Evolutionary conservation across 345 rosid species (phyloP).

Genomic region (Syzygium aromaticum): DNA sequence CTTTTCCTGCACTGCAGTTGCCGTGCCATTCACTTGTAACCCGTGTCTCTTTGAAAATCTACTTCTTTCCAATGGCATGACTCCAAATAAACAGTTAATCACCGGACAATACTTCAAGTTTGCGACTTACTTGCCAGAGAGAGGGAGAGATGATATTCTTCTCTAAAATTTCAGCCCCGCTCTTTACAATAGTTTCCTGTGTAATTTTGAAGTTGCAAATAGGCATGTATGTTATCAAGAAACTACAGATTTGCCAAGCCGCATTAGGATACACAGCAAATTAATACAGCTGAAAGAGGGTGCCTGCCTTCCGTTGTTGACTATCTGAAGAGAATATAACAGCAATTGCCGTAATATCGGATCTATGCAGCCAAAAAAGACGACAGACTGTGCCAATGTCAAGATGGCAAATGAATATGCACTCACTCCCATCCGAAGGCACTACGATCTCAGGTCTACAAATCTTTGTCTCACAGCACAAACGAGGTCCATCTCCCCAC

Average conservation of each 20-base stretch:
- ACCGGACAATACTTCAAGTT: not conserved
- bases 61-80: not conserved
- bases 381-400: not conserved
- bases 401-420: not conserved
- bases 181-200: not conserved
- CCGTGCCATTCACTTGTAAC: not conserved
- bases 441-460: conserved; percentile 38
- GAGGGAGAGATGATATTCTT: not conserved
- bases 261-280: not conserved
- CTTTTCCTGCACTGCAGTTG: not conserved
- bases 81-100: not conserved
- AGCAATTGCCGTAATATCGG: not conserved
- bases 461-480: conserved; percentile 56
- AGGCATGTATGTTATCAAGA: not conserved
- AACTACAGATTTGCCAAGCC: not conserved
- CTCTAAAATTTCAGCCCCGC: not conserved
- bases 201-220: not conserved
- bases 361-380: not conserved
- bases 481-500: conserved; percentile 60
- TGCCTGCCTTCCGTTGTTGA: not conserved
- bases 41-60: not conserved
- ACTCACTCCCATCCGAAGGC: not conserved
- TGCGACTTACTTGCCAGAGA: not conserved
- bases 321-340: not conserved
- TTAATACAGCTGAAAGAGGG: not conserved